Base-by-base conservation (phyloP, 1,139 yeast genomes). In the Kodamaea sp. region DNA sequence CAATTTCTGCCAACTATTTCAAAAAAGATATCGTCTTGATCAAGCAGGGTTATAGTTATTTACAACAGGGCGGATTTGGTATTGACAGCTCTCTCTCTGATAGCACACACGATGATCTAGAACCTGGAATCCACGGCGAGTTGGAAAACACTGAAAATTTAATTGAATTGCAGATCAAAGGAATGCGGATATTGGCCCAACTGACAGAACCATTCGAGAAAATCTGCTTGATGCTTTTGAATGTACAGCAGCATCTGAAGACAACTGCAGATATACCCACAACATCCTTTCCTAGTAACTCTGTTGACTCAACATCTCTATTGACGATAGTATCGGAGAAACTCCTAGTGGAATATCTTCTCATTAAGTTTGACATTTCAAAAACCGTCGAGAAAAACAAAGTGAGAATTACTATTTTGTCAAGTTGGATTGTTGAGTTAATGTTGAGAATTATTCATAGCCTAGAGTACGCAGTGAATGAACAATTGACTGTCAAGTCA, bases 361-460 rank as follows among this genome's bases (percentile, higher is more conserved):
- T 62, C 4, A 62, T 71, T 1, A 83, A 86, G 46, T 68, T 85
- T 32, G 57, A 28, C 34, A 46, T 44, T 41, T 74, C 46, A 49
- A 68, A 40, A 56, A 65, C 39, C 29, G 50, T 37, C 43, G 72
- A 60, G 24, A 60, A 55, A 12, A 64, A 62, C 38, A 60, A 63
- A 27, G 74, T 85, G 52, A 84, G 83, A 49, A 61, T 74, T 23
- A 66, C 74, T 0, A 70, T 88, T 38, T 57, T 90, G n/a, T 78
- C 90, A 0, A 77, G 84, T 39, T 90, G 97, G 96, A 77, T 90
- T 24, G 73, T 87, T 5, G 94, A 89, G 61, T 59, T 85, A 9
- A 53, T 61, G 50, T 48, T 66, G 6, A 44, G 71, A 29, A 42
- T 49, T 6, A 49, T 61, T 6, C 50, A 55, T 28, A 43, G 46